phyloP scores from a whole-genome alignment of 129 eudicot genomes.

The Daucus carota region DH1_v3.0 NC_030382.2:55281001-55281500 shows the following conservation, averaged over 20 bases:
- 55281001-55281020: background rate
- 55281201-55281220: slow-evolving; percentile 90
- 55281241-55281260: slow-evolving; percentile 97
- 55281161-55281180: slow-evolving; percentile 87
- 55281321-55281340: background rate
- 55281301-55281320: background rate
- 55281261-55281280: slow-evolving; percentile 99
- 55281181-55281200: slow-evolving; percentile 86
- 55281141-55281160: slow-evolving; percentile 97
- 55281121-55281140: slow-evolving; percentile 95
- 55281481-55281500: background rate
- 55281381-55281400: background rate
- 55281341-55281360: background rate
- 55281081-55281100: background rate
- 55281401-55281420: background rate
- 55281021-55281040: background rate
- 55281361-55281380: background rate
- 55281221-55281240: slow-evolving; percentile 82
- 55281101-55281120: slow-evolving; percentile 56
- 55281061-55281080: background rate
- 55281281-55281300: slow-evolving; percentile 88
- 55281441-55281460: background rate
- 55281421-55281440: background rate
- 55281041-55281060: background rate
- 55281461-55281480: background rate